Evolutionary conservation across 2,329 filamentous ascomycete genomes (phyloP).

Genomic region (Elsinoe australis): DNA sequence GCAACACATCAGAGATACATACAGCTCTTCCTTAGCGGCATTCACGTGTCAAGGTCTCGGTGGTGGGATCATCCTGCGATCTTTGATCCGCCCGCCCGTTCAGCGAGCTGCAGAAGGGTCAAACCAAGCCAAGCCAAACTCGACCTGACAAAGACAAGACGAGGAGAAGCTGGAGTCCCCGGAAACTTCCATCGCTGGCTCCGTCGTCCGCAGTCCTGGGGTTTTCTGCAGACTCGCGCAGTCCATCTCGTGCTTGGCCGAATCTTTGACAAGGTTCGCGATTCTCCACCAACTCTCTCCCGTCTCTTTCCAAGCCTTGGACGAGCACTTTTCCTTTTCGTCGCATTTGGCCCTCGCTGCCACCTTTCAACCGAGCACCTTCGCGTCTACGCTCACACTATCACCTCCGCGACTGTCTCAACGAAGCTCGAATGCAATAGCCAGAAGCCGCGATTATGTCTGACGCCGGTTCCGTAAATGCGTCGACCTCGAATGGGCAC

Average conservation of each 20-base stretch:
- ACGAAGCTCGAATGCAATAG: background rate
- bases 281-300: slow-evolving; percentile 2
- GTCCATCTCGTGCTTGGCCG: background rate
- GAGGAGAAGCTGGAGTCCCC: slow-evolving; percentile 1
- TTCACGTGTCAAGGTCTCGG: background rate
- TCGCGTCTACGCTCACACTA: background rate
- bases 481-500: slow-evolving; percentile 7
- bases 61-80: background rate
- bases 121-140: no score
- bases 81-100: background rate
- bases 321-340: background rate
- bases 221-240: background rate
- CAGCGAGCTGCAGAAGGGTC: background rate
- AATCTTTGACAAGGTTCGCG: slow-evolving; percentile 8
- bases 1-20: no score
- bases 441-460: slow-evolving; percentile 2
- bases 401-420: background rate
- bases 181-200: slow-evolving; percentile 7
- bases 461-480: slow-evolving; percentile 14
- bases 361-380: no score
- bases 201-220: background rate
- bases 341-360: background rate
- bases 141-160: no score
- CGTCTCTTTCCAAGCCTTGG: background rate
- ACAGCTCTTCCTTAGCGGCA: background rate